Conservation (phyloP, 148 eudicot genomes). For the Diospyros kaki region DNA sequence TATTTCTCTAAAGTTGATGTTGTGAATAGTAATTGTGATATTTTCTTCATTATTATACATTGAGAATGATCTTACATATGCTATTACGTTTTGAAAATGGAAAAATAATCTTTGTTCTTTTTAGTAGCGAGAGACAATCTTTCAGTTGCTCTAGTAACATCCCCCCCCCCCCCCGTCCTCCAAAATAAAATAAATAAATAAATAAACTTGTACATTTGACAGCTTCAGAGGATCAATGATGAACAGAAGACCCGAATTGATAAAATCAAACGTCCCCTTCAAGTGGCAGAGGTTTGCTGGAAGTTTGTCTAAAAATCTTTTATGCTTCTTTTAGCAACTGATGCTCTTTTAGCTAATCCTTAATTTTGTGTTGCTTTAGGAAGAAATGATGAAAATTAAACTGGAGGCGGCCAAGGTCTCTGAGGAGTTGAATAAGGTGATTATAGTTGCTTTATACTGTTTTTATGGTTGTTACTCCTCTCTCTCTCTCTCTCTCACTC, state of each 20-base stretch:
- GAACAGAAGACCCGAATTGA: slow-evolving; percentile 30
- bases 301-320: not conserved
- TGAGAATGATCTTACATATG: not conserved
- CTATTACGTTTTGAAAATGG: not conserved
- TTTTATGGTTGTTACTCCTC: not conserved
- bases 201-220: not conserved
- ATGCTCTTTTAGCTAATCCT: not conserved
- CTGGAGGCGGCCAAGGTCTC: slow-evolving; percentile 45
- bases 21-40: not conserved
- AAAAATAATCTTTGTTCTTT: not conserved
- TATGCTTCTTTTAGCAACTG: not conserved
- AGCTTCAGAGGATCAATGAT: slow-evolving; percentile 36
- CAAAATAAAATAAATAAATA: too few species aligned
- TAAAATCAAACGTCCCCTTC: slow-evolving; percentile 31
- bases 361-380: slow-evolving; percentile 29
- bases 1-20: not conserved
- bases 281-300: slow-evolving; percentile 29
- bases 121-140: too few species aligned
- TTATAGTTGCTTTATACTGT: not conserved
- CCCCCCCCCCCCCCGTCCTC: too few species aligned
- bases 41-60: too few species aligned
- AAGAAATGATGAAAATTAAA: slow-evolving; percentile 58
- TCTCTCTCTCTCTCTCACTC: not conserved
- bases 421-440: slow-evolving; percentile 45
- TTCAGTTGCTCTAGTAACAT: too few species aligned